phyloP scores from a whole-genome alignment of 345 rosid genomes.

The Citrus hindsii region DNA sequence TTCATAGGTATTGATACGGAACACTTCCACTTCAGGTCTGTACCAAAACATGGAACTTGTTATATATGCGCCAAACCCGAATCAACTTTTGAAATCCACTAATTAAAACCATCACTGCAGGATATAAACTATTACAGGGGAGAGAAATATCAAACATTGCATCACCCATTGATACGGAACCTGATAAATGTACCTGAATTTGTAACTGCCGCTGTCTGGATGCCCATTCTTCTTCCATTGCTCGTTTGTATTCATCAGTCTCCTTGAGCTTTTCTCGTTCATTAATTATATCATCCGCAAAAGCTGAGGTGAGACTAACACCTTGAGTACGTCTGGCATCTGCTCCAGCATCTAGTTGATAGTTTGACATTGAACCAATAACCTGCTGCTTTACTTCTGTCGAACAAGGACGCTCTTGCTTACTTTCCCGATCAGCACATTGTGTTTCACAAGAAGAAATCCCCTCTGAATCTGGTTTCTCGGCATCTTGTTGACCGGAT shows the following conservation, averaged over 20 bases:
- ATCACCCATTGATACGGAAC: neutral
- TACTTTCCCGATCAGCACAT: constrained; percentile 17
- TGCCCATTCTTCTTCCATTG: constrained; percentile 79
- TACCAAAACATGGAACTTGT: neutral
- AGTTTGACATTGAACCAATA: constrained; percentile 18
- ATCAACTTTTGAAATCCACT: neutral
- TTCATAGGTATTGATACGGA: neutral
- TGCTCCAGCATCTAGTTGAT: constrained; percentile 6
- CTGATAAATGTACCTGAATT: constrained; percentile 50
- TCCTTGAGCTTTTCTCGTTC: constrained; percentile 76
- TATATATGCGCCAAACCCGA: neutral
- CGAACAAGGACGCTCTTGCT: constrained; percentile 15
- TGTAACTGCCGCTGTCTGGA: constrained; percentile 66
- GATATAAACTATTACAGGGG: neutral
- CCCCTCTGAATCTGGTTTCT: neutral
- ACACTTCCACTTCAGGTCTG: neutral
- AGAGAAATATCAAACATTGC: neutral
- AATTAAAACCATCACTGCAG: neutral
- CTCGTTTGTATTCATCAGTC: constrained; percentile 83
- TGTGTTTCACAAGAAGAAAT: constrained; percentile 15
- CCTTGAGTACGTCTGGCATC: constrained; percentile 16
- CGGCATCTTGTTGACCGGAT: neutral
- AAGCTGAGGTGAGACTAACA: constrained; percentile 16
- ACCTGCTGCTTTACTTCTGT: constrained; percentile 16
- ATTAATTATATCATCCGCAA: constrained; percentile 41